Percentiles rank a stretch among this genome's conserved stretches.
These are phyloP conservation scores for Atkinsonella texensis DNA, from an alignment of 2,329 filamentous ascomycete genomes.

Conservation along the genomic window DNA sequence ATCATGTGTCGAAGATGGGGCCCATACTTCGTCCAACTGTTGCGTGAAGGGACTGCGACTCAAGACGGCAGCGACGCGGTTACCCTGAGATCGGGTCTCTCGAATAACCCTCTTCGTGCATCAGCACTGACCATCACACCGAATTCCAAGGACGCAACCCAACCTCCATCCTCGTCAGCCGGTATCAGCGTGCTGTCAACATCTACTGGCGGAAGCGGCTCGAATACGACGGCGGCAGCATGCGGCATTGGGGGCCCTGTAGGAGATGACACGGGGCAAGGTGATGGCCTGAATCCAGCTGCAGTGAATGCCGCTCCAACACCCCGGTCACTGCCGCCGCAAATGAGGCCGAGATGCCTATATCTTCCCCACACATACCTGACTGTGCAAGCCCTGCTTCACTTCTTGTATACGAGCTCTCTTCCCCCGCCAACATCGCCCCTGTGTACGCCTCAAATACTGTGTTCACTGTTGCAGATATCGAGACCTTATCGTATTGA, in stretches of 20 bases:
- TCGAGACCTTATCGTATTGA: conserved; percentile 89
- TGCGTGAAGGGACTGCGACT: conserved; percentile 66
- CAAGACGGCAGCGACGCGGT: conserved; percentile 63
- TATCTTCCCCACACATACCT: conserved; percentile 89
- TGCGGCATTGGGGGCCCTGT: conserved; percentile 27
- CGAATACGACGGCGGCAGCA: not conserved
- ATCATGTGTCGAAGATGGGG: conserved; percentile 85
- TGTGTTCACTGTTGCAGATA: conserved; percentile 89
- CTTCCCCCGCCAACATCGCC: conserved; percentile 64
- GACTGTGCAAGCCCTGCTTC: conserved; percentile 79
- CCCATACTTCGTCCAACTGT: conserved; percentile 84
- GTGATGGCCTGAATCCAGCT: conserved; percentile 29
- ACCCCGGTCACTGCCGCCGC: conserved; percentile 42
- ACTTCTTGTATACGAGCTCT: conserved; percentile 88
- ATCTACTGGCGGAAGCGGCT: conserved; percentile 10
- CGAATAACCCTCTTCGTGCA: conserved; percentile 51
- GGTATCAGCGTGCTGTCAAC: conserved; percentile 29
- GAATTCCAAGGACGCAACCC: conserved; percentile 39
- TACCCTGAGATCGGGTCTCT: conserved; percentile 56
- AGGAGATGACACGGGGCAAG: conserved; percentile 18
- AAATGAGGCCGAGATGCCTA: conserved; percentile 67
- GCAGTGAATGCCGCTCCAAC: conserved; percentile 44
- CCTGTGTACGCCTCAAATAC: conserved; percentile 85
- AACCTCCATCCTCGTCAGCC: conserved; percentile 29
- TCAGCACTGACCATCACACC: conserved; percentile 80